Evolutionary conservation across 345 rosid species (phyloP).

Genomic region (Corchorus capsularis): DNA sequence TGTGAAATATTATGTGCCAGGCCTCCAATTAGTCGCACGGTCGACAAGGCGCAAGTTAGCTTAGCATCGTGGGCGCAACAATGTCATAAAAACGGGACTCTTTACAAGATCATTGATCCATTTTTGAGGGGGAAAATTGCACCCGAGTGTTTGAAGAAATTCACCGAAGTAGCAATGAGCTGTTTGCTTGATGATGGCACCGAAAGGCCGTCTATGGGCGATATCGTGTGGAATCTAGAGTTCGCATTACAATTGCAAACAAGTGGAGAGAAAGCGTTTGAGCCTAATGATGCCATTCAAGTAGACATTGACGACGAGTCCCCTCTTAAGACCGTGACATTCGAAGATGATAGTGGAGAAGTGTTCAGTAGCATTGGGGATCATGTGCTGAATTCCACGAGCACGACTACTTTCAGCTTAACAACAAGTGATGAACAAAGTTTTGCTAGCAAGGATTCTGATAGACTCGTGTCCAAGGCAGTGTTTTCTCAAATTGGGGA

Average conservation of each 20-base stretch:
- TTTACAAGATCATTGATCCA: constrained; percentile 29
- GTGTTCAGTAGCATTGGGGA: constrained; percentile 19
- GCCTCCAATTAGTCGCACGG: constrained; percentile 19
- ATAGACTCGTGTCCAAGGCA: not conserved
- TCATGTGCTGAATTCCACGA: constrained; percentile 14
- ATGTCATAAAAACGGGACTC: constrained; percentile 16
- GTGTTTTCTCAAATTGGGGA: constrained; percentile 11
- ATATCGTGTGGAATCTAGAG: constrained; percentile 24
- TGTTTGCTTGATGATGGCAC: constrained; percentile 26
- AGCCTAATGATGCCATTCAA: not conserved
- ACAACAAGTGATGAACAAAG: constrained; percentile 17
- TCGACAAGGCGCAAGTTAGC: constrained; percentile 3
- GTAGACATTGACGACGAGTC: not conserved
- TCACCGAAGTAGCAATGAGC: constrained; percentile 21
- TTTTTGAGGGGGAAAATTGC: constrained; percentile 8
- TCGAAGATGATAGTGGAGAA: constrained; percentile 17
- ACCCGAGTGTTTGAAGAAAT: constrained; percentile 19
- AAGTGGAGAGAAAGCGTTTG: not conserved
- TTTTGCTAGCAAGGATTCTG: constrained; percentile 3
- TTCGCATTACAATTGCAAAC: constrained; percentile 28
- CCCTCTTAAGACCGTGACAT: not conserved
- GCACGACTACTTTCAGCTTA: not conserved
- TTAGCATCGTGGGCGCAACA: constrained; percentile 23
- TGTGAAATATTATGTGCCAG: constrained; percentile 28
- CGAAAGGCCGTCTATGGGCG: constrained; percentile 31